Conservation (phyloP, 2,329 filamentous ascomycete genomes). For the Pyrenochaeta sp. region DNA sequence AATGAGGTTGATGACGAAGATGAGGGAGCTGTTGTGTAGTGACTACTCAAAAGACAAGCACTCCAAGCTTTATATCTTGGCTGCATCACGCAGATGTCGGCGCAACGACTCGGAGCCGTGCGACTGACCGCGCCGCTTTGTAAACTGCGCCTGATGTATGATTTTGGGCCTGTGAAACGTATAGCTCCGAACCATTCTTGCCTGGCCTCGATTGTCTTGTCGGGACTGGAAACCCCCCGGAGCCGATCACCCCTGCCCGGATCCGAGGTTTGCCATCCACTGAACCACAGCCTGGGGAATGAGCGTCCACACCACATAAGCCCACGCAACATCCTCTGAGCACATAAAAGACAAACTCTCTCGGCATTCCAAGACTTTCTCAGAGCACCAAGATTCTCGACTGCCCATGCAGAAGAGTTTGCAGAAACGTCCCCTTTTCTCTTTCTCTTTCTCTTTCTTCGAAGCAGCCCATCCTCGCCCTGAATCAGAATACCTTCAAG, state of each 20-base stretch:
- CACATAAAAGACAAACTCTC: neutral
- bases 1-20: neutral
- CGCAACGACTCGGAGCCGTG: neutral
- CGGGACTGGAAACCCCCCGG: neutral
- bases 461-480: slow-evolving; percentile 2
- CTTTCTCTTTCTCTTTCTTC: slow-evolving; percentile 1
- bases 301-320: neutral
- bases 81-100: slow-evolving; percentile 2
- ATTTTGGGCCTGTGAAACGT: neutral
- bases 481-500: neutral
- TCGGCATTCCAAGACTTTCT: neutral
- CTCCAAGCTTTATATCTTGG: slow-evolving; percentile 5
- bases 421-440: neutral
- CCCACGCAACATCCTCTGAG: neutral
- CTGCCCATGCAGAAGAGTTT: neutral
- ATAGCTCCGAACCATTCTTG: neutral
- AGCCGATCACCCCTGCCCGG: neutral
- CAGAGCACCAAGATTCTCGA: neutral
- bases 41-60: neutral
- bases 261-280: neutral
- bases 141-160: neutral
- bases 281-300: neutral
- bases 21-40: neutral
- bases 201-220: neutral
- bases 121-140: neutral